Percentiles rank a stretch among this genome's conserved stretches.
Conservation (phyloP, 1,139 yeast species). For the Trichomonascaceae sp. region DNA sequence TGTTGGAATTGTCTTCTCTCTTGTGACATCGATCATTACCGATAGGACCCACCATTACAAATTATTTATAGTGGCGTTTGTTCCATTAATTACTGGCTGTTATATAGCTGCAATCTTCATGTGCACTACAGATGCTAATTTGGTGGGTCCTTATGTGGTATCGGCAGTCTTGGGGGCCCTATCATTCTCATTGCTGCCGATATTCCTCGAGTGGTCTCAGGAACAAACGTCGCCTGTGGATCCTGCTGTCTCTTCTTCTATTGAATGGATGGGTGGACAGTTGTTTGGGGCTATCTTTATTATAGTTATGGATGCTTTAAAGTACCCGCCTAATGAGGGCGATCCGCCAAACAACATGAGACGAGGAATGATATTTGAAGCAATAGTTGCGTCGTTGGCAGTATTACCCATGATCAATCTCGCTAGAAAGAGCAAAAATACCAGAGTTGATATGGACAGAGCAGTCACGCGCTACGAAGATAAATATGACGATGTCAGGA, state of each 20-base stretch:
- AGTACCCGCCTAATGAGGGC: constrained; percentile 25
- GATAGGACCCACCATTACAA: constrained; percentile 29
- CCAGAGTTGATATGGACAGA: constrained; percentile 20
- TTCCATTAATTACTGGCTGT: constrained; percentile 29
- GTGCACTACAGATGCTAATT: constrained; percentile 22
- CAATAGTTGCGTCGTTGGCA: constrained; percentile 29
- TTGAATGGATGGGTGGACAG: constrained; percentile 34
- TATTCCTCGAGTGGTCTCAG: constrained; percentile 32
- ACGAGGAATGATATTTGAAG: constrained; percentile 31
- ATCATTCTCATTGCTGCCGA: constrained; percentile 31
- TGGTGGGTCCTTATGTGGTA: constrained; percentile 31
- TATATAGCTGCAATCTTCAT: constrained; percentile 33
- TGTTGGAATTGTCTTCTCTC: constrained; percentile 31
- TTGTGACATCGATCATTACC: constrained; percentile 30
- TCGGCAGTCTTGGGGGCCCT: constrained; percentile 33
- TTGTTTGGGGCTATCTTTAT: constrained; percentile 33
- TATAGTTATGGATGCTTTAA: constrained; percentile 31
- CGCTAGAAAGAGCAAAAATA: constrained; percentile 13
- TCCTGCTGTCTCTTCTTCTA: constrained; percentile 30
- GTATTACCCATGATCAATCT: constrained; percentile 21
- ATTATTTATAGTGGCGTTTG: constrained; percentile 23
- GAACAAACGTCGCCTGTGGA: constrained; percentile 33
- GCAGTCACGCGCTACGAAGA: background rate
- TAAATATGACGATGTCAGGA: background rate
- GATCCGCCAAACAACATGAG: constrained; percentile 32